These are phyloP conservation scores for Zizania latifolia DNA, from an alignment of 176 grass and related monocot genomes.

Conservation along the genomic window DNA sequence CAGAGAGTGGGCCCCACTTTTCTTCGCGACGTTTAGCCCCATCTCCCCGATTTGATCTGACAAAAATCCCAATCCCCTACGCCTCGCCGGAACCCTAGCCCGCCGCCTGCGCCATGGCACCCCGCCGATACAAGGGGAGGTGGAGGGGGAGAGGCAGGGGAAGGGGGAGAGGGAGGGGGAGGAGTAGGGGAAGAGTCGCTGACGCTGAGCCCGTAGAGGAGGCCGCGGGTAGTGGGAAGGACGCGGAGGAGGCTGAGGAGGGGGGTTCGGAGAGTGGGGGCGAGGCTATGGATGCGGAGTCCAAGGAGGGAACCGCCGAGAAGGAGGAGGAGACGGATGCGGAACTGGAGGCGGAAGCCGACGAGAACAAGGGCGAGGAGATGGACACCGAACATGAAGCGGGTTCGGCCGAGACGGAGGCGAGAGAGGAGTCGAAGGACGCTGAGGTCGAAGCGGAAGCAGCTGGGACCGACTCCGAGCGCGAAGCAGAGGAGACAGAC, in stretches of 20 bases:
- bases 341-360: slow-evolving; percentile 20
- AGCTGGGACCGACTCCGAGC: slow-evolving; percentile 25
- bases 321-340: slow-evolving; percentile 15
- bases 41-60: slow-evolving; percentile 29
- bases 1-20: background rate
- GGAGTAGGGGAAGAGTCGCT: background rate
- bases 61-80: slow-evolving; percentile 18
- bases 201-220: slow-evolving; percentile 26
- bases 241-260: slow-evolving; percentile 26
- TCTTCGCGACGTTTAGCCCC: background rate
- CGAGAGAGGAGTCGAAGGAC: background rate
- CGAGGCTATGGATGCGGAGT: slow-evolving; percentile 26
- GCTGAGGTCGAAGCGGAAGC: slow-evolving; percentile 15
- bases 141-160: slow-evolving; percentile 1
- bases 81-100: slow-evolving; percentile 48
- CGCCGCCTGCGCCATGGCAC: slow-evolving; percentile 35
- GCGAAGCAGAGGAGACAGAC: slow-evolving; percentile 29
- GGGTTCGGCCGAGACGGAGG: background rate
- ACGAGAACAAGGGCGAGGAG: slow-evolving; percentile 16
- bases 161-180: background rate
- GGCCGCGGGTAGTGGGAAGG: slow-evolving; percentile 4
- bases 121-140: slow-evolving; percentile 17
- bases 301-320: slow-evolving; percentile 22
- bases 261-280: slow-evolving; percentile 10
- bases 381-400: slow-evolving; percentile 1